Conservation (phyloP, 495 filamentous ascomycete genomes). For the Aspergillus heteromorphus region DNA sequence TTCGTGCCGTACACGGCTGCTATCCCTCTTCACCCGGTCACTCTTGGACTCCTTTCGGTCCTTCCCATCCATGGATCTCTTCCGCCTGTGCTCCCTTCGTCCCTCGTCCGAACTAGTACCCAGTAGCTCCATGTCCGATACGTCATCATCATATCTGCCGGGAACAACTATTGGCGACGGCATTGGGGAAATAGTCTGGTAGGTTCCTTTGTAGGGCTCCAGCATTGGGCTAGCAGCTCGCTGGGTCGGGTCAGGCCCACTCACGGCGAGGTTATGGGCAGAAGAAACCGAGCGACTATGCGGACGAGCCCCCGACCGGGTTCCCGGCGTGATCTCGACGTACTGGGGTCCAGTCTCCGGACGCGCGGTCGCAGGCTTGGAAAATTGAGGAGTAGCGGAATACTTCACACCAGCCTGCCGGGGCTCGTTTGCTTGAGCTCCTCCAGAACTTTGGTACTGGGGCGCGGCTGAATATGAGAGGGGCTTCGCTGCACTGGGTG, state of each 20-base stretch:
- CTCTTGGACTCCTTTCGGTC: slow-evolving; percentile 25
- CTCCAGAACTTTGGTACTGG: slow-evolving; percentile 17
- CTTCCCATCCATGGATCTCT: slow-evolving; percentile 25
- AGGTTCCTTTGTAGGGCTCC: slow-evolving; percentile 91
- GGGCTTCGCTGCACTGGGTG: slow-evolving; percentile 6
- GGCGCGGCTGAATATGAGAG: slow-evolving; percentile 20
- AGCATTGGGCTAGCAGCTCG: slow-evolving; percentile 78
- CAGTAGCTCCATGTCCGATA: slow-evolving; percentile 46
- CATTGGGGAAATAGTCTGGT: slow-evolving; percentile 93
- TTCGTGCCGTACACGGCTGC: slow-evolving; percentile 21
- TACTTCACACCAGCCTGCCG: slow-evolving; percentile 14
- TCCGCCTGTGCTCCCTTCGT: slow-evolving; percentile 25
- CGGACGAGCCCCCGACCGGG: slow-evolving; percentile 26
- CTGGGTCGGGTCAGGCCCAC: slow-evolving; percentile 25
- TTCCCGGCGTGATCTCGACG: slow-evolving; percentile 38
- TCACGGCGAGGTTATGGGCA: slow-evolving; percentile 31
- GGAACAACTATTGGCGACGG: slow-evolving; percentile 63
- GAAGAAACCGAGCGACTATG: slow-evolving; percentile 39
- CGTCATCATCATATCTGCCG: slow-evolving; percentile 38
- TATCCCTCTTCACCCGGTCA: slow-evolving; percentile 27
- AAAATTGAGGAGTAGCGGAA: slow-evolving; percentile 15
- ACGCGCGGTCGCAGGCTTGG: slow-evolving; percentile 8
- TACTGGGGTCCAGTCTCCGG: slow-evolving; percentile 31
- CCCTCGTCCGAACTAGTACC: slow-evolving; percentile 33
- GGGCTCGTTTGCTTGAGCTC: slow-evolving; percentile 10